A percentile compares a stretch with the other conserved stretches of the same genome.
These are phyloP conservation scores for Penicillium corylophilum DNA, from an alignment of 2,329 filamentous ascomycete genomes.

Conservation along the genomic window DNA sequence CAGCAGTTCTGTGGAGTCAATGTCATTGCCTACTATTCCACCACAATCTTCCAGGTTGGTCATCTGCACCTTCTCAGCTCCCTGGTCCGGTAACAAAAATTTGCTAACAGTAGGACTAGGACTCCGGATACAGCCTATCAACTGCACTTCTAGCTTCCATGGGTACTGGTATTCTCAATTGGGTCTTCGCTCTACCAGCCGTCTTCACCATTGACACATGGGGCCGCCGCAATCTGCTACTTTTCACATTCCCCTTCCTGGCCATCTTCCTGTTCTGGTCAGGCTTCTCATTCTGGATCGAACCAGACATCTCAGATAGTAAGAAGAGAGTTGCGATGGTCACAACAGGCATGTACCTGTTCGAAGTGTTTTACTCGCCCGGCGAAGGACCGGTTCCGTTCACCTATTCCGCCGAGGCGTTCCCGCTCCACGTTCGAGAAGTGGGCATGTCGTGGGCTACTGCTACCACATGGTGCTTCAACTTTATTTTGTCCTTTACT, in stretches of 20 bases:
- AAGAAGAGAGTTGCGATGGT: slow-evolving; percentile 43
- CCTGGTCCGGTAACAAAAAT: background rate
- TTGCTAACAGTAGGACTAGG: slow-evolving; percentile 3
- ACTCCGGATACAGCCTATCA: slow-evolving; percentile 53
- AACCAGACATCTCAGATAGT: slow-evolving; percentile 25
- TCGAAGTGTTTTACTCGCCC: slow-evolving; percentile 54
- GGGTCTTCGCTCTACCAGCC: slow-evolving; percentile 63
- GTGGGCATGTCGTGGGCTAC: slow-evolving; percentile 61
- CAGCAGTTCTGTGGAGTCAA: slow-evolving; percentile 60
- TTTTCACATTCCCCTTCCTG: slow-evolving; percentile 65
- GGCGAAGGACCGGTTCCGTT: slow-evolving; percentile 64
- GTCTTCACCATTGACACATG: slow-evolving; percentile 67
- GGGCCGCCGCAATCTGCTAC: slow-evolving; percentile 61
- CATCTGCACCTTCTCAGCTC: background rate
- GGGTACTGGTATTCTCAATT: slow-evolving; percentile 66
- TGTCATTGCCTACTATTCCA: slow-evolving; percentile 62
- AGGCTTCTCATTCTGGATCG: slow-evolving; percentile 54
- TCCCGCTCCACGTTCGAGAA: slow-evolving; percentile 61
- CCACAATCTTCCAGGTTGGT: slow-evolving; percentile 56
- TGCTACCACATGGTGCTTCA: slow-evolving; percentile 58
- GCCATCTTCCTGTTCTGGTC: slow-evolving; percentile 49
- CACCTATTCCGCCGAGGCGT: slow-evolving; percentile 65
- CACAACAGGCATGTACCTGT: slow-evolving; percentile 46
- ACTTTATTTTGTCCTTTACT: slow-evolving; percentile 54
- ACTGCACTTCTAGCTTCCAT: slow-evolving; percentile 60